Conservation (phyloP, 768 basidiomycete species). For the Ephemerocybe angulata region DNA sequence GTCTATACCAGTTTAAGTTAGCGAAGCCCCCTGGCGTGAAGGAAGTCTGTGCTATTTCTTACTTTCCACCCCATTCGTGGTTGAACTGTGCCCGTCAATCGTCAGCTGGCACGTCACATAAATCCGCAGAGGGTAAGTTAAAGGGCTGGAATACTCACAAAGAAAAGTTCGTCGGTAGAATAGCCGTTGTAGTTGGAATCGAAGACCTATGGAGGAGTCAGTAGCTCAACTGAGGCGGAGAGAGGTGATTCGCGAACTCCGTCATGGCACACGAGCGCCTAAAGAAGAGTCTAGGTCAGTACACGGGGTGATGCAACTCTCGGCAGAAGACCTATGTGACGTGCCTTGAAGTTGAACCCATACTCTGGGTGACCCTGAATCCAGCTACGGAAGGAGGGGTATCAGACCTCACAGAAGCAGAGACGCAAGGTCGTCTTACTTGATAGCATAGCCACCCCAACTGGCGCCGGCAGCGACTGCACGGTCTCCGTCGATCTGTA, state of each 20-base stretch:
- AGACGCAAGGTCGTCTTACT: slow-evolving; percentile 42
- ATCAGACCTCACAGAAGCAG: background rate
- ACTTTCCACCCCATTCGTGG: slow-evolving; percentile 78
- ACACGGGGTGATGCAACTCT: too few species aligned
- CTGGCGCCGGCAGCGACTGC: slow-evolving; percentile 79
- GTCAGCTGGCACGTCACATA: background rate
- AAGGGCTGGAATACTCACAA: slow-evolving; percentile 49
- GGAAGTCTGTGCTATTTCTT: background rate
- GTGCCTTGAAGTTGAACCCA: slow-evolving; percentile 78
- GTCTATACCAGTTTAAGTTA: slow-evolving; percentile 30
- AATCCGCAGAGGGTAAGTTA: background rate
- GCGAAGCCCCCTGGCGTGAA: background rate
- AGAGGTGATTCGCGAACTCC: slow-evolving; percentile 49
- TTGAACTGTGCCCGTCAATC: slow-evolving; percentile 53
- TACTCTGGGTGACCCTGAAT: slow-evolving; percentile 92
- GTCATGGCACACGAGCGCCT: slow-evolving; percentile 86
- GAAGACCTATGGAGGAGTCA: slow-evolving; percentile 49
- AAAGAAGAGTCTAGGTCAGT: background rate
- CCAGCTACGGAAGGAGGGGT: slow-evolving; percentile 55
- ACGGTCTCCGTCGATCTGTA: slow-evolving; percentile 62
- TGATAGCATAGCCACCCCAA: slow-evolving; percentile 88
- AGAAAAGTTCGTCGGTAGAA: slow-evolving; percentile 89
- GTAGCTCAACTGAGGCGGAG: background rate
- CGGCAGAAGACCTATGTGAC: background rate
- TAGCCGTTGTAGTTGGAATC: slow-evolving; percentile 78